These are phyloP conservation scores for Vinca major DNA, from an alignment of 305 asterid species.

Conservation along the genomic window DNA sequence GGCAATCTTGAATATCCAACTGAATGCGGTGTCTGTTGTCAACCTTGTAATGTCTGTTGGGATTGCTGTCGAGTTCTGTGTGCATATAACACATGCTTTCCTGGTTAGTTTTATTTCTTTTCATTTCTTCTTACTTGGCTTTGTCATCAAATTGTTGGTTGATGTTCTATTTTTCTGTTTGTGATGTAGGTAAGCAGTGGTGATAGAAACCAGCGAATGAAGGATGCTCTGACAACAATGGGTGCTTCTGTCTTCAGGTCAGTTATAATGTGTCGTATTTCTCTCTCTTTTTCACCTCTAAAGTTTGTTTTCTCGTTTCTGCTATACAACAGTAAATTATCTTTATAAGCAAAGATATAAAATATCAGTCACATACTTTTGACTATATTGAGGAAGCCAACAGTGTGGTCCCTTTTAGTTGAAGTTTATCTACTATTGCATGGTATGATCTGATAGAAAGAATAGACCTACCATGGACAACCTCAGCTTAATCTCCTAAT, in stretches of 20 bases:
- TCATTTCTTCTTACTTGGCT: background rate
- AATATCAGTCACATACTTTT: background rate
- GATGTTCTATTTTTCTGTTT: conserved; percentile 13
- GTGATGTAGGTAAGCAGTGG: conserved; percentile 68
- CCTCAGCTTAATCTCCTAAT: background rate
- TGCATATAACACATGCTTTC: conserved; percentile 95
- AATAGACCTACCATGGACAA: background rate
- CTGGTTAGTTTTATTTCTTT: conserved; percentile 45
- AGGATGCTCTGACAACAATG: conserved; percentile 84
- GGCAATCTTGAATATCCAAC: conserved; percentile 82
- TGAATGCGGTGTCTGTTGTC: conserved; percentile 89
- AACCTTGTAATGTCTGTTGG: conserved; percentile 98
- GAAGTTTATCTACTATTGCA: background rate
- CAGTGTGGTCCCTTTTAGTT: background rate
- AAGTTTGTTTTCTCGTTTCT: background rate
- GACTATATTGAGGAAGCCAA: background rate
- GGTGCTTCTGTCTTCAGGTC: conserved; percentile 98
- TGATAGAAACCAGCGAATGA: conserved; percentile 88
- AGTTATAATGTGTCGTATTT: background rate
- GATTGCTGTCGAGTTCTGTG: conserved; percentile 95
- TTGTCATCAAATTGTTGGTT: conserved; percentile 3
- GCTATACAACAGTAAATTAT: background rate
- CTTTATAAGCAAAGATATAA: background rate
- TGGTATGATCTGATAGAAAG: background rate
- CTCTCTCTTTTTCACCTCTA: background rate